phyloP scores from a whole-genome alignment of 2,329 filamentous ascomycete species.

The Didymella pinodella region DNA sequence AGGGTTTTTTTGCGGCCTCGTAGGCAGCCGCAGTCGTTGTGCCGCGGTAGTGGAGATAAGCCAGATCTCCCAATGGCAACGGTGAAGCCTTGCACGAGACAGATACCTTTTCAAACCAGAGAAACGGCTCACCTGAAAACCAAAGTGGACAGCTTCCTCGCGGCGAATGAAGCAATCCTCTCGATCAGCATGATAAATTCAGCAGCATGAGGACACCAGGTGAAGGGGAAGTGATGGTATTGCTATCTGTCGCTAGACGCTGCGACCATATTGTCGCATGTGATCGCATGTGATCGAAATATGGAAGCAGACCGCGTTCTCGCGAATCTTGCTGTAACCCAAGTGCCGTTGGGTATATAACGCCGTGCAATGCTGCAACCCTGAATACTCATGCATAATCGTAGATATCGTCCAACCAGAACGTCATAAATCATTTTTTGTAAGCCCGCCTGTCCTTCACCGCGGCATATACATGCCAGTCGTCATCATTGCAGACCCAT shows the following conservation, averaged over 20 bases:
- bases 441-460: slow-evolving; percentile 14
- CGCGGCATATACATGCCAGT: slow-evolving; percentile 39
- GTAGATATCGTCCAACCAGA: slow-evolving; percentile 7
- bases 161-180: not conserved
- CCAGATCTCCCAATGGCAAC: slow-evolving; percentile 3
- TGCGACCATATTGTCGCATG: slow-evolving; percentile 5
- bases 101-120: slow-evolving; percentile 4
- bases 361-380: slow-evolving; percentile 22
- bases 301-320: slow-evolving; percentile 10
- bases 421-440: slow-evolving; percentile 10
- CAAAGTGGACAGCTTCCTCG: not conserved
- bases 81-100: slow-evolving; percentile 14
- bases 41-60: not conserved
- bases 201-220: not conserved
- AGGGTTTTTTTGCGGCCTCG: not conserved
- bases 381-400: slow-evolving; percentile 19
- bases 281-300: slow-evolving; percentile 6
- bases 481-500: slow-evolving; percentile 37
- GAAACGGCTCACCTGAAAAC: not conserved
- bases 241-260: slow-evolving; percentile 15
- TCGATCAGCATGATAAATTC: not conserved
- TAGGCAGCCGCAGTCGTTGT: not conserved
- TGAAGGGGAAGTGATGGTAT: slow-evolving; percentile 1
- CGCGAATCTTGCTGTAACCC: slow-evolving; percentile 14
- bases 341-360: slow-evolving; percentile 23